Base-by-base conservation (phyloP, 1,284 basidiomycete species). In the Paramarasmius palmivorus region DNA sequence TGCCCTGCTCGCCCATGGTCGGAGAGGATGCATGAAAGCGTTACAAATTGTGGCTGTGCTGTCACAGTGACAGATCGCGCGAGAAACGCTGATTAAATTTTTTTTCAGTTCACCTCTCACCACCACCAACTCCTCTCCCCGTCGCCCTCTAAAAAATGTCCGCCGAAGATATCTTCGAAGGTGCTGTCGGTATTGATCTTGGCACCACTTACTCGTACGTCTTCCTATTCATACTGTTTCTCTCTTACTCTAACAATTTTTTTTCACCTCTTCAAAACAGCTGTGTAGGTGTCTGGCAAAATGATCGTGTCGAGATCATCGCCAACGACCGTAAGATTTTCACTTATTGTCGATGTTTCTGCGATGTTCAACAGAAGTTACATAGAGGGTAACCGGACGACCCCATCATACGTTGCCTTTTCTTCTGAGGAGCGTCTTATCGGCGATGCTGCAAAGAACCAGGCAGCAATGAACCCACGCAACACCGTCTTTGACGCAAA, bases 381-480 rank as follows among this genome's bases (percentile, higher is more conserved):
- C 57, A 29, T 68, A 93, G 93, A 97, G 91, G 96, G 95, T 70
- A 98, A 98, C 88, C 88, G 96, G 65, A 98, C 96, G 66, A 98
- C 96, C 55, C 96, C 96, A 55, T 99, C 96, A 64, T 98, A 98
- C 78, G 96, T 98, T 75, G 94, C 96, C 65, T 98, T 99, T 84
- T 95, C 94, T 63, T 78, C 93, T 60, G 92, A 92, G 73, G 96
- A 99, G 84, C 95, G 96, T 82, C 80, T 99, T 73, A 98, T 98
- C 69, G 96, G 95, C 74, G 96, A 98, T 85, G 94, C 94, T 65
- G 96, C 95, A 63, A 98, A 98, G 83, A 98, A 98, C 78, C 89
- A 94, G 81, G 87, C 90, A 64, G 93, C 95, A 69, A 95, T 95
- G 93, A 95, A 95, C 83, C 93, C 93, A 60, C 82, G 81, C 68